Conservation (phyloP, 345 rosid species). For the Salix udensis region DNA sequence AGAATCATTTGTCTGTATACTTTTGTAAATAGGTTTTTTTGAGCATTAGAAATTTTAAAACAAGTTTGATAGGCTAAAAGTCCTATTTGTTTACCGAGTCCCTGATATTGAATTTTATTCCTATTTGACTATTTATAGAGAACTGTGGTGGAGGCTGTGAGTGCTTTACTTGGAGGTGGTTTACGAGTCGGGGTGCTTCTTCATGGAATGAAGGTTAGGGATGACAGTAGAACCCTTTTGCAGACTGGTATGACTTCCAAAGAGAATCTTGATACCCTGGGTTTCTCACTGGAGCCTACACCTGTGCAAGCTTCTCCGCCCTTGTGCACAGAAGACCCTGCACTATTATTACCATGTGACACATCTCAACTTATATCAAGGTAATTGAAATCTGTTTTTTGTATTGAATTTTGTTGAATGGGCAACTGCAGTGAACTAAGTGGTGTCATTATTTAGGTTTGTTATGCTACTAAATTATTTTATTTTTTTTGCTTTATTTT, state of each 20-base stretch:
- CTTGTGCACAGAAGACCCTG: slow-evolving; percentile 43
- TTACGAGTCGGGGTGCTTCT: slow-evolving; percentile 71
- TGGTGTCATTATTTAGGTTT: neutral
- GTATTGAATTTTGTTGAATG: slow-evolving; percentile 1
- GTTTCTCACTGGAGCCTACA: slow-evolving; percentile 78
- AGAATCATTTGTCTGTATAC: neutral
- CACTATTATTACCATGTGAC: slow-evolving; percentile 32
- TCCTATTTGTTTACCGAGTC: neutral
- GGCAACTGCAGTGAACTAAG: neutral
- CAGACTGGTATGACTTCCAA: slow-evolving; percentile 71
- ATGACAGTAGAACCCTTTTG: slow-evolving; percentile 66
- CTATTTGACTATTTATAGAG: slow-evolving; percentile 39
- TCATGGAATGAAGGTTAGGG: slow-evolving; percentile 88
- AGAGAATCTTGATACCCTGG: slow-evolving; percentile 59
- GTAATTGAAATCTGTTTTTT: slow-evolving; percentile 32
- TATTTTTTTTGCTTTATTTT: slow-evolving; percentile 18
- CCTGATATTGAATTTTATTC: slow-evolving; percentile 8
- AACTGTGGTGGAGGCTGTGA: slow-evolving; percentile 74
- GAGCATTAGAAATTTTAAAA: neutral
- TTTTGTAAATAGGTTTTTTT: neutral
- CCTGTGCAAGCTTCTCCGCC: slow-evolving; percentile 32
- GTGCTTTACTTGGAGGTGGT: slow-evolving; percentile 70
- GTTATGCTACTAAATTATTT: neutral
- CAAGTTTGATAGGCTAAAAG: neutral
- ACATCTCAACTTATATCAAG: slow-evolving; percentile 34